These are phyloP conservation scores for Coniochaeta sp. DNA, from an alignment of 2,329 filamentous ascomycete species.

Conservation along the genomic window DNA sequence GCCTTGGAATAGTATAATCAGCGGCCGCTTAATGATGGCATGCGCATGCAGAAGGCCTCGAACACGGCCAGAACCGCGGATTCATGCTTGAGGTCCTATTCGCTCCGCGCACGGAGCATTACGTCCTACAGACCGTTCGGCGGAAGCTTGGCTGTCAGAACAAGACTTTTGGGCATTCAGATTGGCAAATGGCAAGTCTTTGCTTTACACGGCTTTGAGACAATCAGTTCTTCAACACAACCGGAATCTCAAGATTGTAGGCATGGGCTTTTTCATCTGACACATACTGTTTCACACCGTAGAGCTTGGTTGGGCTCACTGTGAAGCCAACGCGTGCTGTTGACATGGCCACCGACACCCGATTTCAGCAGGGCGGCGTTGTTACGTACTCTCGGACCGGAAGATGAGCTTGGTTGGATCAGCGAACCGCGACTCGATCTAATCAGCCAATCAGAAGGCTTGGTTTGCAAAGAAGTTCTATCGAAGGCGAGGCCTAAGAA, in stretches of 20 bases:
- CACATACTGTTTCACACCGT: no score
- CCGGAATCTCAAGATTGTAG: background rate
- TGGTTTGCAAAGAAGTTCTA: background rate
- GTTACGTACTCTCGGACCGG: slow-evolving; percentile 1
- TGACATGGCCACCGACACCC: background rate
- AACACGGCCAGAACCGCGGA: background rate
- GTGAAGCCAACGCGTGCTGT: background rate
- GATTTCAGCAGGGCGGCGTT: background rate
- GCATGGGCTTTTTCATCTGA: no score
- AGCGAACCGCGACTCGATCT: background rate
- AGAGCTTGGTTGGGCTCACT: background rate
- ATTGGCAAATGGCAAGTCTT: background rate
- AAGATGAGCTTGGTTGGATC: background rate
- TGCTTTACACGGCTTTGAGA: background rate
- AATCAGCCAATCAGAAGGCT: background rate
- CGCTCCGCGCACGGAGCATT: background rate
- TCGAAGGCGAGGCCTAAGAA: background rate
- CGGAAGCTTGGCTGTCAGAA: background rate
- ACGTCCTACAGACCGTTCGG: background rate
- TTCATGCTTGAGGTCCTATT: background rate
- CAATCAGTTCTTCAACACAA: background rate
- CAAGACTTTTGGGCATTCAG: background rate
- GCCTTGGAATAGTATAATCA: background rate
- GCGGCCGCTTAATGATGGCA: background rate
- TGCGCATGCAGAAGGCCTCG: background rate